Evolutionary conservation across 2,329 filamentous ascomycete genomes (phyloP), one percentile per base, ranked within the genome.

Genomic region (Alternaria arborescens): DNA sequence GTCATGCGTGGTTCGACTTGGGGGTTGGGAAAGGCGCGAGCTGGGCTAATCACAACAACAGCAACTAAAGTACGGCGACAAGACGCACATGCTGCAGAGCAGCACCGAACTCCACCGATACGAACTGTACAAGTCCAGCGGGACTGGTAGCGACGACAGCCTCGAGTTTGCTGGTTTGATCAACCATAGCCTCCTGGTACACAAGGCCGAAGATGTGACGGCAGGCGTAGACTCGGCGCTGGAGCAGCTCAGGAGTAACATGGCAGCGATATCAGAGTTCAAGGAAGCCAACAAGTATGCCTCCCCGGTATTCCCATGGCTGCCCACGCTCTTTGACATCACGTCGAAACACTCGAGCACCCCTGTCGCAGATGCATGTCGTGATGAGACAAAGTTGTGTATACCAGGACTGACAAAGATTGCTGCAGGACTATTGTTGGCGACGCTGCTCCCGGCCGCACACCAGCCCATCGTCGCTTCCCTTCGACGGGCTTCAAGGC

Each of bases 221-320:
- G 83, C 84, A 28, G 85, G 84, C 62, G 83, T 83, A 40, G 87
- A 89, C 73, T 83, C 85, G 61, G 87, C 87, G 28, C 76, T 89
- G 74, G 85, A 85, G 54, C 83, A 82, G 40, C 80, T 89, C 55
- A 84, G 88, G 75, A 86, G 82, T 72, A 88, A 82, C 69, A 80
- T 89, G 73, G 87, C 83, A 61, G 84, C 85, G 22, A 83, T 86
- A 52, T 82, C 87, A 70, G 82, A 87, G 70, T 83, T 87, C 65
- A 88, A 88, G 76, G 83, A 88, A 75, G 86, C 86, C 38, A 87
- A 86, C 73, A 85, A 85, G 80, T 82, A 77, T 72, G 79, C 75
- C 67, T 74, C 69, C 70, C 72, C 61, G 69, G 70, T 72, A 46
- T 67, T 59, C 66, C 65, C 61, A 56, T 69, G 67, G 67, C 65